Conservation (phyloP, 140 eudicot genomes). For the Ambrosia hybrid region DNA sequence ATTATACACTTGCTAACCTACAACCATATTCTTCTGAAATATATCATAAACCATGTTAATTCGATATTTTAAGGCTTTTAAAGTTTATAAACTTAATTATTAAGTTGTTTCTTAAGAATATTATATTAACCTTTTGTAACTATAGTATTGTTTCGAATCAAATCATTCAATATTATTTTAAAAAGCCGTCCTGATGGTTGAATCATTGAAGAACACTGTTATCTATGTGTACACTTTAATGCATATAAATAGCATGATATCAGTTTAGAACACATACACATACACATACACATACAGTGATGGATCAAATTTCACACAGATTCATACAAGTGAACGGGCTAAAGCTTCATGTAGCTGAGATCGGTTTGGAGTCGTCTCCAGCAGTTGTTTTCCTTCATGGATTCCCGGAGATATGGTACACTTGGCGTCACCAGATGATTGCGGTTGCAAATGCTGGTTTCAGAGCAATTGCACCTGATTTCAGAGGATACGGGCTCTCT, state of each 20-base stretch:
- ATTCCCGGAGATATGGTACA: conserved; percentile 11
- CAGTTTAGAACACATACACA: background rate
- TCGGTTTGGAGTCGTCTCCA: conserved; percentile 3
- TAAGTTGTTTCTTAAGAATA: too few species aligned
- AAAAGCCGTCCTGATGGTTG: background rate
- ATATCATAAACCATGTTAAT: too few species aligned
- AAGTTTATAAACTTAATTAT: too few species aligned
- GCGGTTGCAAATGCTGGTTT: background rate
- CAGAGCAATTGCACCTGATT: background rate
- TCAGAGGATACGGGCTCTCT: conserved; percentile 9
- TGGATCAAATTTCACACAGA: conserved; percentile 13
- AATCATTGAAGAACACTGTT: background rate
- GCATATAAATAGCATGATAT: background rate
- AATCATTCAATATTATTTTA: too few species aligned
- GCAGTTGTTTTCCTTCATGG: conserved; percentile 6
- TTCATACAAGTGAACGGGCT: conserved; percentile 1
- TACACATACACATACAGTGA: background rate
- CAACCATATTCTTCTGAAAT: too few species aligned
- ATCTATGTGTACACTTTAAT: background rate
- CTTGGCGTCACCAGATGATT: conserved; percentile 6
- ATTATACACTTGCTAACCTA: too few species aligned
- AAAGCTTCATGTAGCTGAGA: conserved; percentile 10
- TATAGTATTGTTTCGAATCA: too few species aligned
- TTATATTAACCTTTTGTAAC: too few species aligned
- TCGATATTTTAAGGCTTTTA: too few species aligned